Base-by-base conservation (phyloP, 176 grass and related monocot species). In the Carex cristatella region DNA sequence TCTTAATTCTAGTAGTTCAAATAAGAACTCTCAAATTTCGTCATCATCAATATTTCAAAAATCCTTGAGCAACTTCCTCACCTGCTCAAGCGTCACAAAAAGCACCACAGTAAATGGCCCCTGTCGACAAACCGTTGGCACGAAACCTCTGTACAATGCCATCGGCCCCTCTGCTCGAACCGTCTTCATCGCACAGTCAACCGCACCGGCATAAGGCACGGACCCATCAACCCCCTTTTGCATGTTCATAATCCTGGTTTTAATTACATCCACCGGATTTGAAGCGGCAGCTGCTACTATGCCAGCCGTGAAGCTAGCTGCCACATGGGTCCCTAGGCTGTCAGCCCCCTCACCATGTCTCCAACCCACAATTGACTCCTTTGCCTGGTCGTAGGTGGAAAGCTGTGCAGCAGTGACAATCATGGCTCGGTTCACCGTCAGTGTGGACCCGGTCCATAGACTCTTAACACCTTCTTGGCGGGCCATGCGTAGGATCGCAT, bases 171-270 rank as follows among this genome's bases (percentile, higher is more conserved):
- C 94, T 0, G 91, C 64, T 5, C 91, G 51, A 33, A 97, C 94
- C 2, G 91, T 93, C 86, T 90, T 97, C 84, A 97, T 86, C 23
- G 88, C 94, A 80, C 94, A 97, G 88, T 97, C 94, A 4, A 97
- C 30, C 12, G 94, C 91, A 14, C 94, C 94, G n/a, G 89, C 81
- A 88, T 97, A 97, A 1, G 94, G 94, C 49, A 88, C 83, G 0
- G 87, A 85, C 18, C 89, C 87, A n/a, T 91, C 91, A 12, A 85
- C 83, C 15, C 88, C 89, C 32, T 93, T 90, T 74, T 91, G 90
- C 94, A 97, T 97, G 89, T 97, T 97, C 94, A 97, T 97, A 68
- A 97, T 90, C 82, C 94, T 63, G 37, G 94, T 93, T 86, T 97
- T 97, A 27, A 97, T 73, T 9, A 97, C 94, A 71, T 97, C 94